Conservation (phyloP, 148 eudicot genomes). For the Fagopyrum tataricum region DNA sequence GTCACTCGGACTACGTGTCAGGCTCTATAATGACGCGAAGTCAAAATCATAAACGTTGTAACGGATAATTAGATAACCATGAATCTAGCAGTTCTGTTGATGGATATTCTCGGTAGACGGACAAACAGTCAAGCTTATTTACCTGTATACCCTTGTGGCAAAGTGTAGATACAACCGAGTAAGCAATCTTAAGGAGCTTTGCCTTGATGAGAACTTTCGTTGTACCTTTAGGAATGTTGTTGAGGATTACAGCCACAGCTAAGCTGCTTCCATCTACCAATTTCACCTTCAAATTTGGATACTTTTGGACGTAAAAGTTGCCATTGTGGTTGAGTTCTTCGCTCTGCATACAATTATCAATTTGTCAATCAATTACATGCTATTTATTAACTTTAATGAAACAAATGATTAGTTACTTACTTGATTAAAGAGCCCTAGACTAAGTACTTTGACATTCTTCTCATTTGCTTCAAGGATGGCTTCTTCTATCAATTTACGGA, state of each 20-base stretch:
- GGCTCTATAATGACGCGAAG: too few species aligned
- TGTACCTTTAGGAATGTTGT: constrained; percentile 43
- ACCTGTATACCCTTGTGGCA: constrained; percentile 43
- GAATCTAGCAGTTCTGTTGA: too few species aligned
- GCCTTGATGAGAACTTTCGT: constrained; percentile 28
- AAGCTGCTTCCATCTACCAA: constrained; percentile 56
- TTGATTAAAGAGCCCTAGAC: constrained; percentile 55
- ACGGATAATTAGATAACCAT: too few species aligned
- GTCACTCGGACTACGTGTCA: too few species aligned
- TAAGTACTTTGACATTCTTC: constrained; percentile 40
- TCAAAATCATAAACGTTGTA: too few species aligned
- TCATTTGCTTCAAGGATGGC: constrained; percentile 47
- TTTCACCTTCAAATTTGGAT: constrained; percentile 46
- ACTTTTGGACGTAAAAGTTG: constrained; percentile 21
- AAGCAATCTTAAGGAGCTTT: constrained; percentile 30
- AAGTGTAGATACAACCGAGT: constrained; percentile 25
- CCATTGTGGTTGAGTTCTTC: constrained; percentile 30
- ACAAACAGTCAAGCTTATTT: background rate
- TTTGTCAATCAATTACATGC: background rate
- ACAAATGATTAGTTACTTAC: constrained; percentile 21
- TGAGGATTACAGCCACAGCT: constrained; percentile 25
- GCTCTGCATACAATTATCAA: constrained; percentile 13
- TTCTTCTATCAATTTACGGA: constrained; percentile 42
- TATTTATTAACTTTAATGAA: background rate
- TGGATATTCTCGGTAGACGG: background rate